A percentile compares a stretch with the other conserved stretches of the same genome.
Evolutionary conservation across 495 filamentous ascomycete species (phyloP).

Genomic region (Trichoderma reesei): DNA sequence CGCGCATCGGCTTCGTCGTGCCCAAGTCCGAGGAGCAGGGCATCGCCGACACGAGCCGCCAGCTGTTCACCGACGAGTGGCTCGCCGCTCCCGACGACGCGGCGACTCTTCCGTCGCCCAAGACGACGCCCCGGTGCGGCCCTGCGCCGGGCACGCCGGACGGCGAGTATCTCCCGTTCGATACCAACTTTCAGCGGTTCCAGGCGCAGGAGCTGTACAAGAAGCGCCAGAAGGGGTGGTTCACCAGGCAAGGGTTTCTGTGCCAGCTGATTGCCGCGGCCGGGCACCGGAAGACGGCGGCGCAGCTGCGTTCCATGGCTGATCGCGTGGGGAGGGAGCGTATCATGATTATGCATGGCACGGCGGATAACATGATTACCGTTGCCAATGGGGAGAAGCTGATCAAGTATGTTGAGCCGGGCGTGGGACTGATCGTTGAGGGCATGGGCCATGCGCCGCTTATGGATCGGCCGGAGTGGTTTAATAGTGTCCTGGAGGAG

Average conservation of each 20-base stretch:
- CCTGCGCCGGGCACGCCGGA: conserved; percentile 17
- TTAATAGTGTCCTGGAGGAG: conserved; percentile 48
- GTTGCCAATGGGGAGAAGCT: conserved; percentile 52
- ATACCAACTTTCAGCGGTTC: conserved; percentile 68
- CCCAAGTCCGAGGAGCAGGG: conserved; percentile 55
- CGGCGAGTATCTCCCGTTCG: conserved; percentile 42
- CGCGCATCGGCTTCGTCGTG: conserved; percentile 58
- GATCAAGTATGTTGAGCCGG: conserved; percentile 43
- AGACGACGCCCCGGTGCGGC: conserved; percentile 18
- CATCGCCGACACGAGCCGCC: conserved; percentile 37
- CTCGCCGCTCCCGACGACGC: conserved; percentile 50
- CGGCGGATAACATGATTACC: conserved; percentile 63
- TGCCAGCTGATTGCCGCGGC: conserved; percentile 68
- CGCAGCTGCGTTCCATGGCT: conserved; percentile 52
- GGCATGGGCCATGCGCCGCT: conserved; percentile 60
- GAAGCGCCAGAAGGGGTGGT: conserved; percentile 41
- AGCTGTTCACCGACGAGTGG: conserved; percentile 52
- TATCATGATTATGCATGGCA: conserved; percentile 68
- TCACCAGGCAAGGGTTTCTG: conserved; percentile 57
- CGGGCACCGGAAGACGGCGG: conserved; percentile 63
- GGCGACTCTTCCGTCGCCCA: conserved; percentile 29
- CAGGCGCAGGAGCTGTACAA: conserved; percentile 66
- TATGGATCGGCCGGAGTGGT: conserved; percentile 52
- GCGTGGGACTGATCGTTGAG: conserved; percentile 43
- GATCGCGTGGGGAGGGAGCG: conserved; percentile 58